Conservation (phyloP, 176 grass and related monocot genomes). For the Calamus simplicifolius region DNA sequence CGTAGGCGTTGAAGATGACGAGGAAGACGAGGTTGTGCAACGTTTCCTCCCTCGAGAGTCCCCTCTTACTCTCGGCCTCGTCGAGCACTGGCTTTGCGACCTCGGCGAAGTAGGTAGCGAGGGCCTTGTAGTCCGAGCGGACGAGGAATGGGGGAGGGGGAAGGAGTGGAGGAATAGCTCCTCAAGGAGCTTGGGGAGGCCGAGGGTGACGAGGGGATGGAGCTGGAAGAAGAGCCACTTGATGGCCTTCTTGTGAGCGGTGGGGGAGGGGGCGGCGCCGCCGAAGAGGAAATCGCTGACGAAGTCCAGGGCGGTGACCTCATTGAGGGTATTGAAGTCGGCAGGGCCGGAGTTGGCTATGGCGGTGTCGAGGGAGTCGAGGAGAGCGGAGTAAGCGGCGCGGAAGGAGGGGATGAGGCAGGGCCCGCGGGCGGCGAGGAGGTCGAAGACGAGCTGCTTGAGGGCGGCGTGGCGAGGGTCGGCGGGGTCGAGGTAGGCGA, state of each 20-base stretch:
- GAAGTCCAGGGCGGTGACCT: conserved; percentile 41
- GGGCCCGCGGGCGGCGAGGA: conserved; percentile 32
- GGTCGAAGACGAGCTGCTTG: conserved; percentile 42
- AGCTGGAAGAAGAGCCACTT: conserved; percentile 63
- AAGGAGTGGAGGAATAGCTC: conserved; percentile 62
- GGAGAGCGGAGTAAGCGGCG: conserved; percentile 15
- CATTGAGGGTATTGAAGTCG: conserved; percentile 44
- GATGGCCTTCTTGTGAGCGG: conserved; percentile 19
- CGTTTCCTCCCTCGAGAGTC: no score
- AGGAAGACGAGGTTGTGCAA: no score
- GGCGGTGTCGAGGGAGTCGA: conserved; percentile 26
- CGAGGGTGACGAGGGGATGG: conserved; percentile 42
- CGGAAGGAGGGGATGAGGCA: conserved; percentile 39
- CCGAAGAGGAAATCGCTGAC: conserved; percentile 43
- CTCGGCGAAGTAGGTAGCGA: no score
- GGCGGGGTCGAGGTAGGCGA: conserved; percentile 54
- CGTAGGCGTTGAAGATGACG: no score
- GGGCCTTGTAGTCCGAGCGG: no score
- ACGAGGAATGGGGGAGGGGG: no score
- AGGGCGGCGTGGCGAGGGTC: conserved; percentile 43
- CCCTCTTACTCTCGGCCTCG: no score
- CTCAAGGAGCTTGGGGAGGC: conserved; percentile 40
- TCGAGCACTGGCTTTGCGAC: no score
- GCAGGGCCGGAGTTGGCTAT: conserved; percentile 9
- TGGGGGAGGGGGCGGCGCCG: conserved; percentile 24